Evolutionary conservation across 1,284 basidiomycete species (phyloP), one percentile per base, ranked within the genome.

Genomic region (Pseudozyma sp.): DNA sequence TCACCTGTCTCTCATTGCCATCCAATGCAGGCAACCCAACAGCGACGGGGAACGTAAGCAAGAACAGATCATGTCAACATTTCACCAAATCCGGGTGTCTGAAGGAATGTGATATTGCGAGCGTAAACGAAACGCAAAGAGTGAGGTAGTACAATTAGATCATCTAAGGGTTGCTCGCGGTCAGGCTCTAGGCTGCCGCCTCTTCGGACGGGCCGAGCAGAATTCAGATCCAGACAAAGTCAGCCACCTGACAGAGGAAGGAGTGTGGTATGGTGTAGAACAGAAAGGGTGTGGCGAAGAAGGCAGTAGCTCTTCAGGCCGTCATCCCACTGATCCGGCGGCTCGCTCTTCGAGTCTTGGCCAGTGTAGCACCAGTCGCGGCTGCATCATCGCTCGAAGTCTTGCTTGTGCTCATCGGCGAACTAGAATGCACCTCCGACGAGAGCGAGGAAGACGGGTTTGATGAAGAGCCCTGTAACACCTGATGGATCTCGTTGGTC

Each of bases 311-410:
- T 38, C 34, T 3, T 49, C 45, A 70, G 5, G 61, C 58, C 13
- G 67, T 50, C 61, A 64, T 35, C 44, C 67, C 60, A 47, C 67
- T 70, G 44, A 70, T 42, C 2, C 67, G 67, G 14, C 67, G 67
- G 38, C 67, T 70, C 4, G 52, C 45, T 38, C 67, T 42, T 31
- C 67, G 52, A n/a, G 61, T 21, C 44, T 64, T 70, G 3, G 60
- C 61, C 9, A 44, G 0, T n/a, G 31, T 56, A 2, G 48, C 48
- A 5, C 40, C 42, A 1, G 57, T 42, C 10, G 21, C 11, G 1
- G 51, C 45, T 2, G 18, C 31, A 12, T 63, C 61, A 12, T 59
- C 60, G 19, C 53, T 52, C 7, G 61, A 59, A 9, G 44, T 19
- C 38, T 56, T 70, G 39, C 56, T 39, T 9, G 52, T 11, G 21